Evolutionary conservation across 2,329 filamentous ascomycete genomes (phyloP), one percentile per base, ranked within the genome.

Genomic region (Trichoderma sp.): DNA sequence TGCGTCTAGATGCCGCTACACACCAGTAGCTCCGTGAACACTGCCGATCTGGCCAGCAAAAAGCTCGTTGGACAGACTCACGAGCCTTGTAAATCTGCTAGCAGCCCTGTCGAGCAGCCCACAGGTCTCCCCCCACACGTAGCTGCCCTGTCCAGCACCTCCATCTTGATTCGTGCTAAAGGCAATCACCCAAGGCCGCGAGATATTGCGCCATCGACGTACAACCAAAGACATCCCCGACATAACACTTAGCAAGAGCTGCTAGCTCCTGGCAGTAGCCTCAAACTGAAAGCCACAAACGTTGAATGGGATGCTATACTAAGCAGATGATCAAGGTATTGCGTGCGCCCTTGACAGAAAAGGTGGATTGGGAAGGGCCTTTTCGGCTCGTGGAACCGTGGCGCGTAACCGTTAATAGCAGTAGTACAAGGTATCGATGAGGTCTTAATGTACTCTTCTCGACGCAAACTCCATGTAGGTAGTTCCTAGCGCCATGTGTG

Each of bases 171-270:
- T 61, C 56, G 63, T 68, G 47, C 63, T 31, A 49, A 33, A 21
- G 57, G 29, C 68, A 56, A 70, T 70, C 63, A 70, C 68, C 56
- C 60, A 68, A 40, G 62, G 57, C 53, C 53, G 56, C 65, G 37
- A 55, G 68, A 61, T 70, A 70, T 70, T 61, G 68, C 68, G 68
- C 68, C 62, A 68, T 70, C 63, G 68, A 40, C 24, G 35, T 53
- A 27, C 31, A 57, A 43, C 19, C 35, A 29, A 14, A n/a, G n/a
- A n/a, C 33, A 64, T 66, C 63, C 63, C 52, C 52, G 57, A 40
- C 53, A 57, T 33, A 27, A 31, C 8, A 31, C 52, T 27, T 27
- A 16, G 21, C 31, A 31, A 16, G 24, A 27, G 24, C 21, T 7
- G 14, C 27, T 31, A 55, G 24, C 16, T 31, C 29, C 24, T 13